Percentiles rank a stretch among this genome's conserved stretches.
These are phyloP conservation scores for Massarina eburnea DNA, from an alignment of 2,329 filamentous ascomycete species.

Conservation along the genomic window DNA sequence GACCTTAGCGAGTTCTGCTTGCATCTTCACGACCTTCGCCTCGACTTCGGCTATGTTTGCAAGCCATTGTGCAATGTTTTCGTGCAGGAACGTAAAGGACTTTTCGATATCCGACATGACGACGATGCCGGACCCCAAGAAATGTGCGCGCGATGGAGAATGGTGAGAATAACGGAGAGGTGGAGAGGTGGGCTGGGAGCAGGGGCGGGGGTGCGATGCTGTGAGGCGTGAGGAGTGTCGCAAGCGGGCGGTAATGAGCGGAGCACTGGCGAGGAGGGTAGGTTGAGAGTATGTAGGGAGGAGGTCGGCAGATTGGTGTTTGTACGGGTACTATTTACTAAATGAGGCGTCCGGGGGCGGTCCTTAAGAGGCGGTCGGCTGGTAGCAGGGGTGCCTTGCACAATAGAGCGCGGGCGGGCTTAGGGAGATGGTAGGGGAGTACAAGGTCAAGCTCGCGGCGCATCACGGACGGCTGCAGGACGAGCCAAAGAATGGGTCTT, in stretches of 20 bases:
- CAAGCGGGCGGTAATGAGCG: neutral
- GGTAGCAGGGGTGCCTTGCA: constrained; percentile 22
- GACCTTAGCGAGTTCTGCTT: constrained; percentile 33
- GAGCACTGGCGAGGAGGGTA: neutral
- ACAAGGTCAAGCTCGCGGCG: constrained; percentile 20
- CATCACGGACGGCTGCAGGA: constrained; percentile 27
- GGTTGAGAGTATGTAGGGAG: neutral
- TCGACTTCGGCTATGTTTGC: constrained; percentile 33
- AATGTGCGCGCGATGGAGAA: constrained; percentile 3
- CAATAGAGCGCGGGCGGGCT: no score
- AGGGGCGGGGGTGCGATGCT: constrained; percentile 9
- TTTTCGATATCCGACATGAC: constrained; percentile 43
- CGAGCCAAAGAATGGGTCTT: constrained; percentile 15
- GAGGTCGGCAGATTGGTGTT: neutral
- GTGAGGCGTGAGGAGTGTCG: constrained; percentile 17
- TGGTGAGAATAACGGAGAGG: neutral
- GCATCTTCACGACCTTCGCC: constrained; percentile 37
- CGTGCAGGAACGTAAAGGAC: constrained; percentile 41
- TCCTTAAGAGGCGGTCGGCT: constrained; percentile 23
- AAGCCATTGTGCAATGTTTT: constrained; percentile 44
- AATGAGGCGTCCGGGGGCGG: constrained; percentile 13
- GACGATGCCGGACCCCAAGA: constrained; percentile 7
- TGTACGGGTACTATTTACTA: neutral
- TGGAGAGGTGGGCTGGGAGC: constrained; percentile 6
- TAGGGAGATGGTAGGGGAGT: neutral